phyloP scores from a whole-genome alignment of 1,139 yeast genomes.

The Magnusiomyces suaveolens region DNA sequence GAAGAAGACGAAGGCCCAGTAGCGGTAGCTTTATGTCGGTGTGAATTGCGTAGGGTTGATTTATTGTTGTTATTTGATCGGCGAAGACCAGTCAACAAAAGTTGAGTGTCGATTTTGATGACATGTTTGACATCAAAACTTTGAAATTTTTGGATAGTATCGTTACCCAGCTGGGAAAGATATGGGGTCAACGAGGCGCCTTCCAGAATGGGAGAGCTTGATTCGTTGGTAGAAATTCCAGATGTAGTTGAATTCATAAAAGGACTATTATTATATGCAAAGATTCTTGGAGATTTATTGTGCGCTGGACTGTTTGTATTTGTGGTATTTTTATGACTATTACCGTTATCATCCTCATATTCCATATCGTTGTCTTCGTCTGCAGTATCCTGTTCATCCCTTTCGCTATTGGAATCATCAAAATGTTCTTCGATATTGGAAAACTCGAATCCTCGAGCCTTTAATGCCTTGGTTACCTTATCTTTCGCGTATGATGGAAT shows the following conservation, averaged over 20 bases:
- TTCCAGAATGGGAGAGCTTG: slow-evolving; percentile 10
- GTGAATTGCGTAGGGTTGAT: background rate
- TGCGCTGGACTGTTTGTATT: background rate
- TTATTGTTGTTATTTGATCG: background rate
- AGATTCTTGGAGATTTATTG: background rate
- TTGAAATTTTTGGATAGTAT: slow-evolving; percentile 38
- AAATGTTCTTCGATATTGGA: slow-evolving; percentile 30
- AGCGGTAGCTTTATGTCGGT: background rate
- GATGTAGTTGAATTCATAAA: background rate
- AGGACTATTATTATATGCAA: background rate
- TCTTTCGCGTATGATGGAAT: slow-evolving; percentile 42
- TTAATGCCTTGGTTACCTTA: slow-evolving; percentile 40
- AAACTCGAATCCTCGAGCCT: slow-evolving; percentile 38
- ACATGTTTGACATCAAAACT: slow-evolving; percentile 29
- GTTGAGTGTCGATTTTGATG: slow-evolving; percentile 35
- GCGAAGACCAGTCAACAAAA: slow-evolving; percentile 39
- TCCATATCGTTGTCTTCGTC: background rate
- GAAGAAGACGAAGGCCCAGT: background rate
- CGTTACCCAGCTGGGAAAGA: slow-evolving; percentile 24
- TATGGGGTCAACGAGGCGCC: slow-evolving; percentile 2
- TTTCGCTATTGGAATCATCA: background rate
- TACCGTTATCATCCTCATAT: background rate
- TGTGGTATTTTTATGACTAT: background rate
- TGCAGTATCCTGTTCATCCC: background rate
- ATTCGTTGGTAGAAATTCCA: slow-evolving; percentile 2